Conservation (phyloP, 2,329 filamentous ascomycete species). For the Ophiognomonia clavigignenti-juglandacearum region DNA sequence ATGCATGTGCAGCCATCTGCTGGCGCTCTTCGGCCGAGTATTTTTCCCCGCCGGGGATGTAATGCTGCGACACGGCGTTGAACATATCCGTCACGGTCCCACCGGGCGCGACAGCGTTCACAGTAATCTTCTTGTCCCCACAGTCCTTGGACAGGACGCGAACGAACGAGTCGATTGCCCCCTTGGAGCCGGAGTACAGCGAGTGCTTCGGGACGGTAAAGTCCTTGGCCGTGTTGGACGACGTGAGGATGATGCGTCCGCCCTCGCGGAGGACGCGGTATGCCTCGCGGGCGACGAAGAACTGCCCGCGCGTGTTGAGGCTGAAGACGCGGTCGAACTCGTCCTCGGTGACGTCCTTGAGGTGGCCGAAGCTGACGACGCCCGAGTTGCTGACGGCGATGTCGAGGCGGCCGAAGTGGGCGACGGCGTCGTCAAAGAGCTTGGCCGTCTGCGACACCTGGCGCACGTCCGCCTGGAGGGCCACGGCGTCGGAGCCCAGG, state of each 20-base stretch:
- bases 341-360: constrained; percentile 64
- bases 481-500: constrained; percentile 56
- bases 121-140: too few relatives aligned
- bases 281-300: constrained; percentile 67
- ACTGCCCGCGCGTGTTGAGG: constrained; percentile 65
- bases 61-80: too few relatives aligned
- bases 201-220: constrained; percentile 67
- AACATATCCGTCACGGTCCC: too few relatives aligned
- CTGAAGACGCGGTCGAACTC: constrained; percentile 68
- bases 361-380: constrained; percentile 63
- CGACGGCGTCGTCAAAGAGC: constrained; percentile 59
- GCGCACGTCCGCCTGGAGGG: constrained; percentile 64
- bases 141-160: too few relatives aligned
- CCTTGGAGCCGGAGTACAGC: too few relatives aligned
- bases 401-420: constrained; percentile 61
- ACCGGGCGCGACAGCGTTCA: too few relatives aligned
- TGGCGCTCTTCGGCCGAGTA: too few relatives aligned
- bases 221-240: constrained; percentile 62
- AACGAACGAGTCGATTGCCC: too few relatives aligned
- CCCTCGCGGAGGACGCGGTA: constrained; percentile 65
- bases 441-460: constrained; percentile 57
- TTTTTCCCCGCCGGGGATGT: too few relatives aligned
- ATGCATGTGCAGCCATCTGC: too few relatives aligned
- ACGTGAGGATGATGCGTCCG: constrained; percentile 69
- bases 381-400: constrained; percentile 69